phyloP scores from a whole-genome alignment of 2,329 filamentous ascomycete species.

The Verticillium longisporum region DNA sequence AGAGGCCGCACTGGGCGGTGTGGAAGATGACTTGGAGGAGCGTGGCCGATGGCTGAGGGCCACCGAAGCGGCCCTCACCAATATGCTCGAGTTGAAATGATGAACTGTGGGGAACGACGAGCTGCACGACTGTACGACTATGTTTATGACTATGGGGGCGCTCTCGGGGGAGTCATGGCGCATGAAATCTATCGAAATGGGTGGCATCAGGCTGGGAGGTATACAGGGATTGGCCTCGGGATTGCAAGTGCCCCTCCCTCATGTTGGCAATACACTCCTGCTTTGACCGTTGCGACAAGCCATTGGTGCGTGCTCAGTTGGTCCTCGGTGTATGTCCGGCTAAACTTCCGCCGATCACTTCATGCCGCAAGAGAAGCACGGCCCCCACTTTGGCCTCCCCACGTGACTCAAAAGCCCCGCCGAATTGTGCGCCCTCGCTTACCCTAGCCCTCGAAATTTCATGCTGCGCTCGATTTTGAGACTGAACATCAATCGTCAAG shows the following conservation, averaged over 20 bases:
- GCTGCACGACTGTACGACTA: background rate
- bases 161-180: background rate
- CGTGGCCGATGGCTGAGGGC: slow-evolving; percentile 68
- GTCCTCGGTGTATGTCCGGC: background rate
- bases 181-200: background rate
- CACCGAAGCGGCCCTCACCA: slow-evolving; percentile 56
- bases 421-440: slow-evolving; percentile 2
- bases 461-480: background rate
- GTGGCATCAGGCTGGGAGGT: too few relatives aligned
- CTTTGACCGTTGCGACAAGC: too few relatives aligned
- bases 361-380: background rate
- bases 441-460: background rate
- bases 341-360: background rate
- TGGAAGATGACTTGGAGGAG: slow-evolving; percentile 70
- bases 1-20: slow-evolving; percentile 57
- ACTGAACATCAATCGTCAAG: slow-evolving; percentile 8
- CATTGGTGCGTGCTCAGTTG: background rate
- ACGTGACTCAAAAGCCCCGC: background rate
- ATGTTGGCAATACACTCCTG: too few relatives aligned
- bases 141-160: background rate
- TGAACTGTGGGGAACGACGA: slow-evolving; percentile 12
- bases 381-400: background rate
- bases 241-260: too few relatives aligned
- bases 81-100: slow-evolving; percentile 52
- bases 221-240: too few relatives aligned